Evolutionary conservation across 2,329 filamentous ascomycete species (phyloP).

Genomic region (Lachnellula occidentalis): DNA sequence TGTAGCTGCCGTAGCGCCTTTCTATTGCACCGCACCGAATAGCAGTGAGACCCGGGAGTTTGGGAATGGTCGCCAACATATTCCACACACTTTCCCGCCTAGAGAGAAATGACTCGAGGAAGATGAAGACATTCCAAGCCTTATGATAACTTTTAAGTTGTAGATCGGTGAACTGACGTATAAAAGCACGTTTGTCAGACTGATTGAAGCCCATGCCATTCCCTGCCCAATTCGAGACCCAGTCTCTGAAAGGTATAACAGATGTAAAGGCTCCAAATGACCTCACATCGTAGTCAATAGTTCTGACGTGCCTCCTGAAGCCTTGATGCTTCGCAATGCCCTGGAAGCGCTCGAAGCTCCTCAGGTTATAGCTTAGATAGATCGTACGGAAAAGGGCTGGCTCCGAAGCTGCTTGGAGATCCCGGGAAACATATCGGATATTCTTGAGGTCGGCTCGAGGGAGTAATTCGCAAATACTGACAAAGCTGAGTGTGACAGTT

Average conservation of each 20-base stretch:
- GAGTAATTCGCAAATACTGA: neutral
- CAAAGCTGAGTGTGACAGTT: no score
- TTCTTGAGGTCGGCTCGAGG: neutral
- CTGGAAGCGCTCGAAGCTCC: neutral
- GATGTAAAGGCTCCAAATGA: neutral
- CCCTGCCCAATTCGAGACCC: neutral
- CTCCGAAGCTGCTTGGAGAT: neutral
- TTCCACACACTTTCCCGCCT: neutral
- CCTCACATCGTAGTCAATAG: neutral
- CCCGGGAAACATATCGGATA: neutral
- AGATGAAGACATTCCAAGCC: neutral
- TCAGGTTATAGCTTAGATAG: neutral
- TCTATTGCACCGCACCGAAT: neutral
- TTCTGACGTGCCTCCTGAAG: neutral
- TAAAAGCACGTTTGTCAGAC: neutral
- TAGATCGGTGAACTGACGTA: neutral
- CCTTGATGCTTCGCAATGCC: neutral
- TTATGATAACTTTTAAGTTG: neutral
- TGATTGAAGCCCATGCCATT: neutral
- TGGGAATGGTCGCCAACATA: neutral
- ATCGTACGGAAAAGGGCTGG: neutral
- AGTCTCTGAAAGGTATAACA: neutral
- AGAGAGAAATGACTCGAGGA: neutral
- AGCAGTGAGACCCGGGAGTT: neutral
- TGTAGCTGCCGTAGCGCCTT: neutral